Percentiles rank a stretch among this genome's conserved stretches.
phyloP scores from a whole-genome alignment of 2,329 filamentous ascomycete genomes.

The Sphaerulina musiva region DNA sequence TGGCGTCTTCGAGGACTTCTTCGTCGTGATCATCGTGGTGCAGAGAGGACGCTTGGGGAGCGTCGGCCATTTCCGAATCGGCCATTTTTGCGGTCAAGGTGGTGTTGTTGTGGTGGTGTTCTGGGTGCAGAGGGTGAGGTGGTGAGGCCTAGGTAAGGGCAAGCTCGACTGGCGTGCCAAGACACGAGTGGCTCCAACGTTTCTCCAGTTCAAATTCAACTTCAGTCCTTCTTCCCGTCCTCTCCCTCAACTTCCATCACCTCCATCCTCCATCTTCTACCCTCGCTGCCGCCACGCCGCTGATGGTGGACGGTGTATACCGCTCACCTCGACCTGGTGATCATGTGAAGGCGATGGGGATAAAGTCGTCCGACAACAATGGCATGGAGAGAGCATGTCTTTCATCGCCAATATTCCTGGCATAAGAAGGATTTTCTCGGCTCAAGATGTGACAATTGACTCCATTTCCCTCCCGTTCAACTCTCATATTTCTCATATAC shows the following conservation, averaged over 20 bases:
- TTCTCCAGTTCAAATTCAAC: not conserved
- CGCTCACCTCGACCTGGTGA: no score
- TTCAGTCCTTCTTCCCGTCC: not conserved
- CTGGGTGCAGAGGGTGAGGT: not conserved
- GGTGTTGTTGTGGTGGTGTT: not conserved
- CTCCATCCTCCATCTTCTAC: no score
- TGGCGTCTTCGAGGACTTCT: constrained; percentile 2
- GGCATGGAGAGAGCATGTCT: no score
- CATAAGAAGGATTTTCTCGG: no score
- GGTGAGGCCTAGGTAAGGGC: not conserved
- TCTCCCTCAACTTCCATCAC: no score
- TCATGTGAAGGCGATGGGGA: no score
- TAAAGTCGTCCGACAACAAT: no score
- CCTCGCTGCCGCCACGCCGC: no score
- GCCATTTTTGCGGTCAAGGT: constrained; percentile 27
- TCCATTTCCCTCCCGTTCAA: no score
- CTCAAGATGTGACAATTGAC: no score
- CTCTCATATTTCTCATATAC: not conserved
- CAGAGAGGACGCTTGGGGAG: constrained; percentile 35
- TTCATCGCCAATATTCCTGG: no score
- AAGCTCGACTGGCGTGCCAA: not conserved
- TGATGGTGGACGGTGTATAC: no score
- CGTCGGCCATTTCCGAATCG: constrained; percentile 53
- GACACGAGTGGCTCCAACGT: not conserved
- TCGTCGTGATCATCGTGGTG: constrained; percentile 11